Conservation (phyloP, 371 early-diverging fungal genomes). For the Circinella umbellata region DNA sequence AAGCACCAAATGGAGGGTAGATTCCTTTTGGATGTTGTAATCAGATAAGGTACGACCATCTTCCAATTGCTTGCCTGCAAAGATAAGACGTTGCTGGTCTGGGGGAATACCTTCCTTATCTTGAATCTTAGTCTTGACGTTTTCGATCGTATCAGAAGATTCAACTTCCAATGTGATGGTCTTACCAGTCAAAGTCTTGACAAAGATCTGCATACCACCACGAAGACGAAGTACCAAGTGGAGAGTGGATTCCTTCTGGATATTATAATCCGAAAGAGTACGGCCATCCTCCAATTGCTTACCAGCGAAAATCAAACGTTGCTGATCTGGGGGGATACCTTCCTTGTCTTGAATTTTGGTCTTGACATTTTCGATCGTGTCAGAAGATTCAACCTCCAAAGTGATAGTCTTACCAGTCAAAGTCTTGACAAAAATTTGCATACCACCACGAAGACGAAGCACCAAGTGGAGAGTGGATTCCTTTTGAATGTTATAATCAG, state of each 20-base stretch:
- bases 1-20: conserved; percentile 98
- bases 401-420: conserved; percentile 95
- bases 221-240: conserved; percentile 92
- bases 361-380: conserved; percentile 93
- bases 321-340: conserved; percentile 90
- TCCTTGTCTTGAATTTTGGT: conserved; percentile 97
- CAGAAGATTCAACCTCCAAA: conserved; percentile 90
- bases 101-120: conserved; percentile 99
- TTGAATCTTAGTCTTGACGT: conserved; percentile 96
- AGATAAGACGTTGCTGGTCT: conserved; percentile 99
- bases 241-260: conserved; percentile 85
- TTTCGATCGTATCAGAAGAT: conserved; percentile 58
- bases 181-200: conserved; percentile 92
- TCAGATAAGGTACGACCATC: conserved; percentile 92
- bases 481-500: conserved; percentile 74
- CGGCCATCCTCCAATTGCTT: conserved; percentile 88
- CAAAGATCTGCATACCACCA: conserved; percentile 60
- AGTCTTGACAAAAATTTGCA: conserved; percentile 67
- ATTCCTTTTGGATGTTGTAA: conserved; percentile 96
- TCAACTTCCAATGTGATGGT: conserved; percentile 95
- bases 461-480: conserved; percentile 94
- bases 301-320: conserved; percentile 85
- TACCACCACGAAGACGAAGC: conserved; percentile 88
- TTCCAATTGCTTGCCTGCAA: conserved; percentile 99
- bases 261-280: conserved; percentile 75